Evolutionary conservation across 2,329 filamentous ascomycete genomes (phyloP).

Genomic region (Paecilomyces sp.): DNA sequence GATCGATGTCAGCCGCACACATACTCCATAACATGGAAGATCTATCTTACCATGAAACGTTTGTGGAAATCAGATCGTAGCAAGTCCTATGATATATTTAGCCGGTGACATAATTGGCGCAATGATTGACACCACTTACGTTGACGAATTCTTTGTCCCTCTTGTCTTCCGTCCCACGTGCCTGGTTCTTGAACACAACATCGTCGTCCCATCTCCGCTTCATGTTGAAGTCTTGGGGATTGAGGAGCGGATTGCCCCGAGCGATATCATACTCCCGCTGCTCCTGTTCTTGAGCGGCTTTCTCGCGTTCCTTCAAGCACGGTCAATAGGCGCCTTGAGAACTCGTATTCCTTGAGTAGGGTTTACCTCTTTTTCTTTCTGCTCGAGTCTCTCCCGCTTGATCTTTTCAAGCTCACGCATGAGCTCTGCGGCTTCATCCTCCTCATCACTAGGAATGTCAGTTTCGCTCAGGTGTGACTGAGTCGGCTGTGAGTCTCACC

Average conservation of each 20-base stretch:
- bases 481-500: slow-evolving; percentile 24
- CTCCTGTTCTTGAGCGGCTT: slow-evolving; percentile 73
- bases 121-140: slow-evolving; percentile 44
- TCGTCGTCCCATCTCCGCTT: slow-evolving; percentile 92
- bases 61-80: slow-evolving; percentile 95
- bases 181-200: slow-evolving; percentile 98
- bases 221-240: slow-evolving; percentile 79
- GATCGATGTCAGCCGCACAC: slow-evolving; percentile 6
- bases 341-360: background rate
- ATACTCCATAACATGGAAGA: background rate
- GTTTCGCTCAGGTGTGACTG: slow-evolving; percentile 1
- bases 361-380: slow-evolving; percentile 63
- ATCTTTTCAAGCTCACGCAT: slow-evolving; percentile 94
- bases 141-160: slow-evolving; percentile 96
- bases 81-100: slow-evolving; percentile 54
- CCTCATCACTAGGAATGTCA: slow-evolving; percentile 53
- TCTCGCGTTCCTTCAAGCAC: slow-evolving; percentile 60
- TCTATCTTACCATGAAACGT: slow-evolving; percentile 69
- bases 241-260: slow-evolving; percentile 83
- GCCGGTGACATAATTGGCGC: slow-evolving; percentile 2
- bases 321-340: slow-evolving; percentile 3
- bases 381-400: slow-evolving; percentile 74
- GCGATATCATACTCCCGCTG: slow-evolving; percentile 83
- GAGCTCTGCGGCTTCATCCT: slow-evolving; percentile 80
- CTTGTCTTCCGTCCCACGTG: slow-evolving; percentile 86